Conservation (phyloP, 2,329 filamentous ascomycete species). For the Penicillium corylophilum region DNA sequence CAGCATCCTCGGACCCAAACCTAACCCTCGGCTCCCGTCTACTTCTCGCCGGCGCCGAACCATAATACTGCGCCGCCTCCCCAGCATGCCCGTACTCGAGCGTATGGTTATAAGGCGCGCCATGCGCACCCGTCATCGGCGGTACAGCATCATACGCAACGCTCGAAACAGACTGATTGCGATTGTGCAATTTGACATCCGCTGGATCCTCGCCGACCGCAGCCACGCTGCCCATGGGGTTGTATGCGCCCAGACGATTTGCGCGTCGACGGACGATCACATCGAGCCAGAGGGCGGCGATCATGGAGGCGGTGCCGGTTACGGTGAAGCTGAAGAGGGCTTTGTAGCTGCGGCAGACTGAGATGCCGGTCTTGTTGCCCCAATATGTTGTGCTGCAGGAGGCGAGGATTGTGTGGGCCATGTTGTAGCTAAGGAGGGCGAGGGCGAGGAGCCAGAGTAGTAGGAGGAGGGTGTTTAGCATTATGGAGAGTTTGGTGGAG, state of each 20-base stretch:
- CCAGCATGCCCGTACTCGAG: conserved; percentile 25
- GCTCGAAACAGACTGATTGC: conserved; percentile 14
- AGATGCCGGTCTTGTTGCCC: conserved; percentile 55
- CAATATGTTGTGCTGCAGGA: conserved; percentile 53
- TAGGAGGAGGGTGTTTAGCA: conserved; percentile 49
- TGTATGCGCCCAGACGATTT: conserved; percentile 50
- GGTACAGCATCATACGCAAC: conserved; percentile 11
- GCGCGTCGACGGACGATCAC: conserved; percentile 48
- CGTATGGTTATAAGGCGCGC: conserved; percentile 3
- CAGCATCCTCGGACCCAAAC: conserved; percentile 22
- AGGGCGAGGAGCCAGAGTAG: conserved; percentile 55
- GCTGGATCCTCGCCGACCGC: conserved; percentile 29
- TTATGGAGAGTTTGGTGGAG: conserved; percentile 52
- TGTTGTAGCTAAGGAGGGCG: conserved; percentile 54
- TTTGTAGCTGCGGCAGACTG: conserved; percentile 60
- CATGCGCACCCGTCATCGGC: conserved; percentile 3
- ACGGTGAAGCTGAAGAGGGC: conserved; percentile 58
- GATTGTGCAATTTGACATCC: conserved; percentile 38
- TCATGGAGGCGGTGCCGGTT: conserved; percentile 47
- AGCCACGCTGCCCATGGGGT: conserved; percentile 40
- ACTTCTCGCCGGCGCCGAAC: conserved; percentile 22
- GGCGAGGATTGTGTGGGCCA: conserved; percentile 53
- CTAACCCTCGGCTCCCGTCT: conserved; percentile 18
- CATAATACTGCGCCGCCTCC: conserved; percentile 31
- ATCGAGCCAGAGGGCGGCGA: conserved; percentile 52